Conservation (phyloP, 257 asterid genomes). For the Solanum clarkiae region DNA sequence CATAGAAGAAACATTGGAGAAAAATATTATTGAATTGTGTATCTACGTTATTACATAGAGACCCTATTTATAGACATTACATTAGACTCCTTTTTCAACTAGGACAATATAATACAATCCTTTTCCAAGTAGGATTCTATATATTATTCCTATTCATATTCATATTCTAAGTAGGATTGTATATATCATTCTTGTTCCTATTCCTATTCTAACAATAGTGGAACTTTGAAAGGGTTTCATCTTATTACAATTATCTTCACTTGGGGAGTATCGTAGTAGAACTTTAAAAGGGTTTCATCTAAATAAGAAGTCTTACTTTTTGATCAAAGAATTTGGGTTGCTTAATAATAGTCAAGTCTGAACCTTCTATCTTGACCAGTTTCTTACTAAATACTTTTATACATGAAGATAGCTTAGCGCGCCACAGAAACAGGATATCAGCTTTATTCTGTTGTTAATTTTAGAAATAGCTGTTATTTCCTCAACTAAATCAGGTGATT, state of each 20-base stretch:
- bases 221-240: too few relatives aligned
- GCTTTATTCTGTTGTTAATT: background rate
- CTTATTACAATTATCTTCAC: background rate
- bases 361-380: background rate
- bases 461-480: background rate
- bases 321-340: background rate
- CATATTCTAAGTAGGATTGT: too few relatives aligned
- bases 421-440: background rate
- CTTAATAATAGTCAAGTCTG: background rate
- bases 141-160: too few relatives aligned
- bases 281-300: background rate
- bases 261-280: background rate
- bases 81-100: too few relatives aligned
- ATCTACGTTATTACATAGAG: too few relatives aligned
- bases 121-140: too few relatives aligned
- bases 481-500: background rate
- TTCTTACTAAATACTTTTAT: background rate
- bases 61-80: too few relatives aligned
- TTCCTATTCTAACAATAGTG: too few relatives aligned
- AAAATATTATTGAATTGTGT: too few relatives aligned
- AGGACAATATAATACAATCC: too few relatives aligned
- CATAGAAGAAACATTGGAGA: too few relatives aligned
- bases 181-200: too few relatives aligned
- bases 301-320: background rate
- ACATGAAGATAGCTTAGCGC: background rate